phyloP scores from a whole-genome alignment of 495 filamentous ascomycete species.

The Hypoxylon subgilvum region DNA sequence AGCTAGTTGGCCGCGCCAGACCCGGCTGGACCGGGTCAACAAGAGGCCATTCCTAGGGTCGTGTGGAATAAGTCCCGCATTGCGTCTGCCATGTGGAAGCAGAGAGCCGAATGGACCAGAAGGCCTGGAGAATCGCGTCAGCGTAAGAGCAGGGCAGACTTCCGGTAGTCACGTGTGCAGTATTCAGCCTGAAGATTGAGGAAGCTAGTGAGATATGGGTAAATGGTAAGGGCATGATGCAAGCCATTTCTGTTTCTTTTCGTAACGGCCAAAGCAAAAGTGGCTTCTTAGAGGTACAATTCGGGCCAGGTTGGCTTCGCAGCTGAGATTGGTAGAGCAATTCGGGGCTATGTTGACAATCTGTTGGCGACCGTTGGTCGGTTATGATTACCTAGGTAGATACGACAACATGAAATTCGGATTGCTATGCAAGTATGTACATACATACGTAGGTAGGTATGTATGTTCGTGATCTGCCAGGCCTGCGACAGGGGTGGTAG shows the following conservation, averaged over 20 bases:
- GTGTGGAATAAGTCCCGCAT: slow-evolving; percentile 27
- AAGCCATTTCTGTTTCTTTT: slow-evolving; percentile 7
- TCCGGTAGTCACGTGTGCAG: slow-evolving; percentile 15
- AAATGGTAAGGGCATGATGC: neutral
- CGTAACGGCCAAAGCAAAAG: slow-evolving; percentile 1
- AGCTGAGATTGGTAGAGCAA: slow-evolving; percentile 15
- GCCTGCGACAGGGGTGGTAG: slow-evolving; percentile 22
- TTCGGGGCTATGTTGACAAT: slow-evolving; percentile 23
- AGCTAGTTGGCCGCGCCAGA: slow-evolving; percentile 17
- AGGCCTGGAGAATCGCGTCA: slow-evolving; percentile 25
- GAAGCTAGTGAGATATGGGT: neutral
- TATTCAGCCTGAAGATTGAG: slow-evolving; percentile 16
- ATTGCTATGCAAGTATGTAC: slow-evolving; percentile 23
- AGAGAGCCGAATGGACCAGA: slow-evolving; percentile 23
- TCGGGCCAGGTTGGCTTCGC: slow-evolving; percentile 4
- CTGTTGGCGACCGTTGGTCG: slow-evolving; percentile 11
- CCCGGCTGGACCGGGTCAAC: slow-evolving; percentile 19
- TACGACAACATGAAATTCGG: slow-evolving; percentile 19
- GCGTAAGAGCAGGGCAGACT: slow-evolving; percentile 26
- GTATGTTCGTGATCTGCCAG: slow-evolving; percentile 17
- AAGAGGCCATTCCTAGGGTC: slow-evolving; percentile 16
- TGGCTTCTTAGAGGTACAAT: slow-evolving; percentile 6
- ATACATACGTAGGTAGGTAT: no score
- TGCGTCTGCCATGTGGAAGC: slow-evolving; percentile 31
- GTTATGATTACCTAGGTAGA: no score